Evolutionary conservation across 2,329 filamentous ascomycete species (phyloP), one percentile per base, ranked within the genome.

Genomic region (Triangularia setosa): DNA sequence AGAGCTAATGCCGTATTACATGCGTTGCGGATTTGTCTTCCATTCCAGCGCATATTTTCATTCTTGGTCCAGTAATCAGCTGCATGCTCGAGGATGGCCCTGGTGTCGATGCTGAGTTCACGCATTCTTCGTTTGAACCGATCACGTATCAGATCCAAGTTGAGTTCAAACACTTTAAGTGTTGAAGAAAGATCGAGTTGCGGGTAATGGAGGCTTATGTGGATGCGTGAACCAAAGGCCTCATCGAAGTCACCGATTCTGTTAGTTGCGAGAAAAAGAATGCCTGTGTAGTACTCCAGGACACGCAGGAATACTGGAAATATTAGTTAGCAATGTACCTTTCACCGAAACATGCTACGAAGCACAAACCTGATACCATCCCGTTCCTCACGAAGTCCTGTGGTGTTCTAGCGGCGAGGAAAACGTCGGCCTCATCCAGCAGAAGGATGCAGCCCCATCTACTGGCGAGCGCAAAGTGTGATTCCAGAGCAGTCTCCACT

Each of bases 171-270:
- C 18, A 77, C 70, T 33, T 73, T 67, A 1, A 67, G 25, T 0
- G 73, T 72, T 21, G 71, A 60, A 0, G 66, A 9, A 25, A 65
- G 44, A 25, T 70, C 61, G 4, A 76, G 69, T 12, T 54, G 55
- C 1, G 65, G 66, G 60, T 69, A 69, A 48, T 68, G 40, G 1
- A 68, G 60, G 24, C 55, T 63, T 7, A 69, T 61, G 48, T 68
- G 68, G 21, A 68, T 61, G 7, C 68, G 60, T 1, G 68, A 68
- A 0, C 24, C 56, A 54, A 68, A 69, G 0, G 77, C 78, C 23
- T 77, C 74, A 61, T 80, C 78, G 53, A 80, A 75, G 5, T 66
- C 65, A 0, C 73, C 68, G 27, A 80, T 75, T 9, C 69, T 66
- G 56, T 72, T 73, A 0, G 71, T 73, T 0, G 70, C 72, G 2